A percentile compares a stretch with the other conserved stretches of the same genome.
Conservation (phyloP, 1,139 yeast genomes). For the Yamadazyma friedrichii region DNA sequence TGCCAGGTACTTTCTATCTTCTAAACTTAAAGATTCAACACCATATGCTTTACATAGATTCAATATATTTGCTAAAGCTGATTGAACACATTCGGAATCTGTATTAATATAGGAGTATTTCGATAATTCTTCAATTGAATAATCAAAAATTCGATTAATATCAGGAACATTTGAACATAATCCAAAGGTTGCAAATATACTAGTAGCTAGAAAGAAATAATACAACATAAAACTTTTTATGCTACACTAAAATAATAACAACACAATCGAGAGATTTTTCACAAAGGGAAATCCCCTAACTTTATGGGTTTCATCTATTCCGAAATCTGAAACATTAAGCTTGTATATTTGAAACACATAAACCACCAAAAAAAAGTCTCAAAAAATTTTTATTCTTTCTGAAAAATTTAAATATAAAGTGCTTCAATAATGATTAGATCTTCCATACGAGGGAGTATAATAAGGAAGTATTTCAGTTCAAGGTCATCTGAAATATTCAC, state of each 20-base stretch:
- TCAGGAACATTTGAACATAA: not conserved
- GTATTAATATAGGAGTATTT: slow-evolving; percentile 1
- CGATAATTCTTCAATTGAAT: slow-evolving; percentile 2
- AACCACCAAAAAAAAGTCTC: not conserved
- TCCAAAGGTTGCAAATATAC: slow-evolving; percentile 1
- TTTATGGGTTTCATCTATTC: not conserved
- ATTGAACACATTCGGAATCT: slow-evolving; percentile 21
- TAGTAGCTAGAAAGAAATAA: not conserved
- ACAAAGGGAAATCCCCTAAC: not conserved
- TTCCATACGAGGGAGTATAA: not conserved
- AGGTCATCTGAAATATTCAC: slow-evolving; percentile 24
- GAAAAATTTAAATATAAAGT: not conserved
- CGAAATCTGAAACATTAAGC: slow-evolving; percentile 2
- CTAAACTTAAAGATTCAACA: slow-evolving; percentile 29
- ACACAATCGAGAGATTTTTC: not conserved
- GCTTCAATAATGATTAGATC: slow-evolving; percentile 1
- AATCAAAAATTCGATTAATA: not conserved
- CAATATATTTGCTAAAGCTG: slow-evolving; percentile 26
- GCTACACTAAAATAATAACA: no score
- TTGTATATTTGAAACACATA: slow-evolving; percentile 2
- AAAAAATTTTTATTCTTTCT: slow-evolving; percentile 3
- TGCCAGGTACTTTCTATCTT: slow-evolving; percentile 38
- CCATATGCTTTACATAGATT: slow-evolving; percentile 30
- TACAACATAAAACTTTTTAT: not conserved
- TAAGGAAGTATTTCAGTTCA: slow-evolving; percentile 9